phyloP scores from a whole-genome alignment of 305 asterid species.

The Plantago lanceolata region DNA sequence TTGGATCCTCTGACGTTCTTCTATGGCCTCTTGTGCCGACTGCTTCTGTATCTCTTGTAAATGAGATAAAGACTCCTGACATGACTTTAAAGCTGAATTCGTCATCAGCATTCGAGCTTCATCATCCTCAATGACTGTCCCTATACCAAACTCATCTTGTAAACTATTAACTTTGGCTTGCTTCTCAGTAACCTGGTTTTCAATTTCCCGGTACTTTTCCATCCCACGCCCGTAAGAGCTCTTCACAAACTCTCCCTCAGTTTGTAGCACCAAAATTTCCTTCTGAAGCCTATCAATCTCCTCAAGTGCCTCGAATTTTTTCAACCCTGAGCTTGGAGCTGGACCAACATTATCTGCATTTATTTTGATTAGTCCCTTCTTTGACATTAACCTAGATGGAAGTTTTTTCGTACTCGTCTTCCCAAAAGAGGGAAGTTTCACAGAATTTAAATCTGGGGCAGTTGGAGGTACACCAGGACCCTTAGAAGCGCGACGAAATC shows the following conservation, averaged over 20 bases:
- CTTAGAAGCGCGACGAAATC: conserved; percentile 33
- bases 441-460: conserved; percentile 33
- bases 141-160: conserved; percentile 70
- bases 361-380: conserved; percentile 37
- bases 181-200: conserved; percentile 62
- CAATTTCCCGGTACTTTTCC: conserved; percentile 55
- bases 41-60: conserved; percentile 63
- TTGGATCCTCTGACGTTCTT: conserved; percentile 55
- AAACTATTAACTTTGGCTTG: conserved; percentile 54
- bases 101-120: conserved; percentile 90
- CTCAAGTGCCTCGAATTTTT: conserved; percentile 45
- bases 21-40: conserved; percentile 44
- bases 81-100: conserved; percentile 72
- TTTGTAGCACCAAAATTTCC: conserved; percentile 53
- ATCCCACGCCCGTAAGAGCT: conserved; percentile 62
- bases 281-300: conserved; percentile 62
- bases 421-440: conserved; percentile 16
- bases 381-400: conserved; percentile 39
- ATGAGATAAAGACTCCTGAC: conserved; percentile 59
- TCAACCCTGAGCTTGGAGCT: conserved; percentile 37
- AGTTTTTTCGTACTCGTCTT: conserved; percentile 52
- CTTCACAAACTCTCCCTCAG: conserved; percentile 59
- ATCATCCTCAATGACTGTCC: conserved; percentile 62
- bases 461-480: conserved; percentile 41
- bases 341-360: conserved; percentile 22